Evolutionary conservation across 2,329 filamentous ascomycete genomes (phyloP).

Genomic region (Cercospora sp.): DNA sequence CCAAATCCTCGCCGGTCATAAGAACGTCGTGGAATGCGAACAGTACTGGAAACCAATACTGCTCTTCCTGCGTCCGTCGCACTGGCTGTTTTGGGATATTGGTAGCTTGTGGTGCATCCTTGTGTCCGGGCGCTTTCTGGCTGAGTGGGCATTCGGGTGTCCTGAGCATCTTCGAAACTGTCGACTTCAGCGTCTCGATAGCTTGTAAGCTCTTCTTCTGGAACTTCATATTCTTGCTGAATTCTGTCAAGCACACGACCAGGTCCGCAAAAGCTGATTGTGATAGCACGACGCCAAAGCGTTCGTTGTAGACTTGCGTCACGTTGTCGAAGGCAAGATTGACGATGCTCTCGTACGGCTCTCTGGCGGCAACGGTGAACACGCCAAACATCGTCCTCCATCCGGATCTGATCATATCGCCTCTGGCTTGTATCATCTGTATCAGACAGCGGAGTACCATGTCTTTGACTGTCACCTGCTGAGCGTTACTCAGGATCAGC

Average conservation of each 20-base stretch:
- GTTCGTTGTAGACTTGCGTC: slow-evolving; percentile 88
- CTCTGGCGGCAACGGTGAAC: slow-evolving; percentile 90
- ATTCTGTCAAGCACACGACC: slow-evolving; percentile 94
- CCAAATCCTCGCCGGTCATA: slow-evolving; percentile 98
- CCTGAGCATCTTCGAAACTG: slow-evolving; percentile 90
- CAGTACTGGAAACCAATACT: slow-evolving; percentile 97
- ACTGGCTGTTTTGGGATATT: slow-evolving; percentile 63
- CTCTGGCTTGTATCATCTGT: slow-evolving; percentile 97
- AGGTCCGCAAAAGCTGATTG: slow-evolving; percentile 97
- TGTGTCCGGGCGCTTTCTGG: slow-evolving; percentile 54
- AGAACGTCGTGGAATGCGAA: slow-evolving; percentile 98
- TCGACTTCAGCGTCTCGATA: slow-evolving; percentile 90
- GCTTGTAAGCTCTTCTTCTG: slow-evolving; percentile 98
- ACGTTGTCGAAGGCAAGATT: slow-evolving; percentile 97
- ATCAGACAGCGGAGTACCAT: slow-evolving; percentile 95
- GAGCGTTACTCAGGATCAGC: slow-evolving; percentile 92
- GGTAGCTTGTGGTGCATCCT: slow-evolving; percentile 51
- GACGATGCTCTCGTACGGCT: slow-evolving; percentile 92
- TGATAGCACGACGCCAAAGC: slow-evolving; percentile 92
- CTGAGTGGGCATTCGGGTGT: slow-evolving; percentile 94
- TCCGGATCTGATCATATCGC: slow-evolving; percentile 94
- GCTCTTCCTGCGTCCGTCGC: slow-evolving; percentile 89
- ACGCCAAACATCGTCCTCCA: slow-evolving; percentile 99
- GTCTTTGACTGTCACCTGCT: slow-evolving; percentile 89
- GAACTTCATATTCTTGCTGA: slow-evolving; percentile 97